Conservation (phyloP, 768 basidiomycete species). For the Gymnopilus junonius region DNA sequence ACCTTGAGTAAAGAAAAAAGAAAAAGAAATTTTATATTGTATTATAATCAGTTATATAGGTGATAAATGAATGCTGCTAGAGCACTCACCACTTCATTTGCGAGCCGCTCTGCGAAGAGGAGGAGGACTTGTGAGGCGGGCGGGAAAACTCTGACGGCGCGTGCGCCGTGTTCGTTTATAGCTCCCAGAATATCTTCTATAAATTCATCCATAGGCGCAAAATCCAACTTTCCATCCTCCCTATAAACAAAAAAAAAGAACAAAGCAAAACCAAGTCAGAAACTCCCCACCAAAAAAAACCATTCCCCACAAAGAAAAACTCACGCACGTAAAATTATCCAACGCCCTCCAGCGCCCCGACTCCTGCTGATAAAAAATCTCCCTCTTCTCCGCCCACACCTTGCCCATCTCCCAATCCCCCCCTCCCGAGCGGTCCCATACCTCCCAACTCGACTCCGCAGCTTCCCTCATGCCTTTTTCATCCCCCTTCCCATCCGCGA, state of each 20-base stretch:
- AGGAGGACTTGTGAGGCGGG: slow-evolving; percentile 75
- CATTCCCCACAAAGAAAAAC: slow-evolving; percentile 4
- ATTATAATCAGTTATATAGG: not conserved
- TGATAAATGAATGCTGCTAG: slow-evolving; percentile 31
- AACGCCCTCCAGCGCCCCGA: slow-evolving; percentile 68
- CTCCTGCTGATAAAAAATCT: slow-evolving; percentile 88
- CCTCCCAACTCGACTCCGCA: slow-evolving; percentile 85
- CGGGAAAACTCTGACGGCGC: slow-evolving; percentile 89
- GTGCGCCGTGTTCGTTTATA: slow-evolving; percentile 74
- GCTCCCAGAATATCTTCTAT: slow-evolving; percentile 70
- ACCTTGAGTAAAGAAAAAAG: slow-evolving; percentile 48
- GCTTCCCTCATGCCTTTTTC: slow-evolving; percentile 81
- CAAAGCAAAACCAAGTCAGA: not conserved
- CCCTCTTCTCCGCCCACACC: slow-evolving; percentile 94
- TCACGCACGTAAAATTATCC: slow-evolving; percentile 77
- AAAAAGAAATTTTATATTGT: not conserved
- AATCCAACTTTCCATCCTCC: slow-evolving; percentile 66
- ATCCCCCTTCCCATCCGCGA: slow-evolving; percentile 75
- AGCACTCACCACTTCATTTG: slow-evolving; percentile 83
- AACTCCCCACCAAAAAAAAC: slow-evolving; percentile 4
- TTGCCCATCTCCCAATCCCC: slow-evolving; percentile 92
- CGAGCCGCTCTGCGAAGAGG: slow-evolving; percentile 82
- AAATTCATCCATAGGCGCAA: slow-evolving; percentile 93
- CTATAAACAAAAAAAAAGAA: slow-evolving; percentile 40
- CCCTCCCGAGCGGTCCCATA: slow-evolving; percentile 52